These are phyloP conservation scores for Kodamaea ohmeri DNA, from an alignment of 1,139 yeast species.

Conservation along the genomic window DNA sequence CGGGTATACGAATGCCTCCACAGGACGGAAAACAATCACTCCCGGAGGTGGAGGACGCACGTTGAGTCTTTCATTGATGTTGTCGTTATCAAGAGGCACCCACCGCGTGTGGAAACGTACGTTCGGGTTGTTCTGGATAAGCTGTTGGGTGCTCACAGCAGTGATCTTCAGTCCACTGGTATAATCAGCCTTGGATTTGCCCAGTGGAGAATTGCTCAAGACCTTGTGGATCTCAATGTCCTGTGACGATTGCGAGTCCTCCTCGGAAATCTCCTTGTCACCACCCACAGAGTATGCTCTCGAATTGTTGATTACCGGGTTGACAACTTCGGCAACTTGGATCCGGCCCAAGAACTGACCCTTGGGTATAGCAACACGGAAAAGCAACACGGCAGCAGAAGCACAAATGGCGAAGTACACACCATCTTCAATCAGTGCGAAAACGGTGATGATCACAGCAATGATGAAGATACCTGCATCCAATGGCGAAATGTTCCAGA, in stretches of 20 bases:
- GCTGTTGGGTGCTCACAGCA: conserved; percentile 22
- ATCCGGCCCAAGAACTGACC: conserved; percentile 84
- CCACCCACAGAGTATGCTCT: conserved; percentile 2
- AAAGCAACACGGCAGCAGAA: conserved; percentile 69
- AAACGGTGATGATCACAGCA: conserved; percentile 77
- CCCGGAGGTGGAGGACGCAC: conserved; percentile 88
- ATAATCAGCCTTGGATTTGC: conserved; percentile 20
- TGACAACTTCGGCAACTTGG: conserved; percentile 63
- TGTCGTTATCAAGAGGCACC: conserved; percentile 68
- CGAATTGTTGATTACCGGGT: conserved; percentile 43
- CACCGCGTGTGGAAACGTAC: conserved; percentile 62
- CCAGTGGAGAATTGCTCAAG: conserved; percentile 27
- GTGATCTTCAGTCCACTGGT: conserved; percentile 16
- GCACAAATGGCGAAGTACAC: conserved; percentile 89
- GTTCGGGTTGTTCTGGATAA: conserved; percentile 28
- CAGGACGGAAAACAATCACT: conserved; percentile 78
- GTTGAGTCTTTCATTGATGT: conserved; percentile 55
- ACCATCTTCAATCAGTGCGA: conserved; percentile 81
- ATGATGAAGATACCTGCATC: conserved; percentile 75
- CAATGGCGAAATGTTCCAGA: conserved; percentile 74
- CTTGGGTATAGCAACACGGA: conserved; percentile 74
- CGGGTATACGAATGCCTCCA: conserved; percentile 79
- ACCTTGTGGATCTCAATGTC: conserved; percentile 47
- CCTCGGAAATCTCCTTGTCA: conserved; percentile 12
- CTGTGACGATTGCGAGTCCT: conserved; percentile 18